Percentiles rank a stretch among this genome's conserved stretches.
phyloP scores from a whole-genome alignment of 768 basidiomycete species.

The Calocybe gangraenosa region DNA sequence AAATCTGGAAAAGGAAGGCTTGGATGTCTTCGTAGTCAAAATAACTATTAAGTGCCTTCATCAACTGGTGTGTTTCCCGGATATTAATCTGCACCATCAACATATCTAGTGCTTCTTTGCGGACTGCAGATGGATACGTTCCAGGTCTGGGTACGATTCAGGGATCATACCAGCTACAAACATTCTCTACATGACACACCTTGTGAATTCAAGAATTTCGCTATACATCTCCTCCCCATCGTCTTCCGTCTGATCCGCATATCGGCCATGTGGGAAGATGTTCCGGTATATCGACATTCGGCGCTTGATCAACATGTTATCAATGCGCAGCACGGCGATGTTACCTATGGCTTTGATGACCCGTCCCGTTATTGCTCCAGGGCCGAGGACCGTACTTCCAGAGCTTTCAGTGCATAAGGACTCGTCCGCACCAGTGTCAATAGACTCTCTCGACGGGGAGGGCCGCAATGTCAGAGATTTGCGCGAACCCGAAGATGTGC shows the following conservation, averaged over 20 bases:
- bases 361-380: slow-evolving; percentile 6
- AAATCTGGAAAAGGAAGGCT: slow-evolving; percentile 4
- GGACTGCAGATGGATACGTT: slow-evolving; percentile 5
- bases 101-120: slow-evolving; percentile 7
- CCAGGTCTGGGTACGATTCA: background rate
- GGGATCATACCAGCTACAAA: background rate
- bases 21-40: slow-evolving; percentile 8
- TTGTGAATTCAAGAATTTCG: slow-evolving; percentile 9
- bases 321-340: slow-evolving; percentile 8
- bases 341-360: slow-evolving; percentile 9
- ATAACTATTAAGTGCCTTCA: slow-evolving; percentile 2
- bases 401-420: slow-evolving; percentile 3
- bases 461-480: background rate
- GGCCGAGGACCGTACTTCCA: slow-evolving; percentile 8
- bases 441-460: slow-evolving; percentile 1
- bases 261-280: slow-evolving; percentile 8
- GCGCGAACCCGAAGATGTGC: slow-evolving; percentile 1
- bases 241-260: slow-evolving; percentile 1
- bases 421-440: background rate
- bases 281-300: slow-evolving; percentile 6
- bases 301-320: slow-evolving; percentile 6
- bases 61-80: slow-evolving; percentile 8
- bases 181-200: background rate
- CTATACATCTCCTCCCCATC: slow-evolving; percentile 8
- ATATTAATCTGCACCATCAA: slow-evolving; percentile 8